Evolutionary conservation across 2,329 filamentous ascomycete genomes (phyloP), one percentile per base, ranked within the genome.

Genomic region (Phoma sp.): DNA sequence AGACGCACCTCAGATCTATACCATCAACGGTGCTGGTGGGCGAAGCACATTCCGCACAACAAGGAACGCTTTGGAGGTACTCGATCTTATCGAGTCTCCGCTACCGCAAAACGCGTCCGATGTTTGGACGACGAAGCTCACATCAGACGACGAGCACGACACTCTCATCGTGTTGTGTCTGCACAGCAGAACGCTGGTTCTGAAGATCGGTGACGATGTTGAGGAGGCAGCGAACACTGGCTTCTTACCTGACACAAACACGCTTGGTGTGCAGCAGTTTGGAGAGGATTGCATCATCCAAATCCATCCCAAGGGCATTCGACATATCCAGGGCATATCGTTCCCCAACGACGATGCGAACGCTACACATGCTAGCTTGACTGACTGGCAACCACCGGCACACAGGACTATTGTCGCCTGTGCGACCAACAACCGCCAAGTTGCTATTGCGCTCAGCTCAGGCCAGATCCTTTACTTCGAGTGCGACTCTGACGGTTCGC

Each of bases 391-490:
- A 13, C 89, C 91, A 5, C 96, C 96, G 0, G 89, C 96, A 64
- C 94, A 99, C 80, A 86, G 95, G 21, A 96, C 94, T 0, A 98
- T 99, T 61, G 92, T 98, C 41, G 92, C 94, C 8, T 96, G 94
- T 31, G 89, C 94, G 1, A 95, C 94, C 15, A 99, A 99, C 69
- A 88, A 94, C 67, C 87, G 91, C 37, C 95, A 99, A 76, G 91
- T 99, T 24, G 92, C 92, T 3, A 88, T 98, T 44, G 95, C 95
- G 1, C 81, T 99, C 24, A 98, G 93, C 72, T 97, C 93, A 8
- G 94, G 94, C 33, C 95, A 99, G 74, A 94, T 99, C 60, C 91
- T 96, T 37, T 99, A 98, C 72, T 99, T 99, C 65, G 96, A 99
- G 74, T 94, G 97, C 87, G 95, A 97, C 69, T 84, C 86, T 0